Percentiles rank a stretch among this genome's conserved stretches.
Evolutionary conservation across 805 yeast species (phyloP).

Genomic region (Geotrichum ghanense): DNA sequence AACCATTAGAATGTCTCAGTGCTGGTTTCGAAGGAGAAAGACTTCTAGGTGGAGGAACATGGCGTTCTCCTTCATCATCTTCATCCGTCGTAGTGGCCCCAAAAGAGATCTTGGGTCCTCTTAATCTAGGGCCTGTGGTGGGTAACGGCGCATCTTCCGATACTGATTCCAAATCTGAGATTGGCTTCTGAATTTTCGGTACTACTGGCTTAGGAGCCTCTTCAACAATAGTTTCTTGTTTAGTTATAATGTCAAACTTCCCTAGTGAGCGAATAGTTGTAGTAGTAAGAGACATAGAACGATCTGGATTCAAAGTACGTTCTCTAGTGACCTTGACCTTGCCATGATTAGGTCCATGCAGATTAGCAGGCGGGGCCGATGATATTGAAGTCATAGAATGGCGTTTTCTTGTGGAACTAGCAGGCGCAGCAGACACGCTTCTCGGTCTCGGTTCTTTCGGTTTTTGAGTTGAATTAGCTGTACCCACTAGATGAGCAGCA

Average conservation of each 20-base stretch:
- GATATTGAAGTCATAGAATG: constrained; percentile 25
- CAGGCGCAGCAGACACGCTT: constrained; percentile 15
- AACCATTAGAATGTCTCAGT: constrained; percentile 14
- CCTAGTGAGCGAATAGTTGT: constrained; percentile 27
- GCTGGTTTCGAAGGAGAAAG: constrained; percentile 26
- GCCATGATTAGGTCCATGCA: constrained; percentile 5
- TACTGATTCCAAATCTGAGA: constrained; percentile 18
- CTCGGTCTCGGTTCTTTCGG: too few species aligned
- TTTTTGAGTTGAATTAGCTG: constrained; percentile 12
- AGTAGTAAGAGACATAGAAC: constrained; percentile 27
- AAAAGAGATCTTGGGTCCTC: not conserved
- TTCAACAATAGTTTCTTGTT: constrained; percentile 19
- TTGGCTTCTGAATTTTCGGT: constrained; percentile 4
- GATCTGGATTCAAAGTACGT: constrained; percentile 20
- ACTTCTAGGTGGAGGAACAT: constrained; percentile 19
- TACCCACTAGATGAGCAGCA: constrained; percentile 37
- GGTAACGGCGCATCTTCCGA: constrained; percentile 9
- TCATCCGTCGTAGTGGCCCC: not conserved
- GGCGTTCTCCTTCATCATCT: constrained; percentile 6
- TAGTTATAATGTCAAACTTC: constrained; percentile 25
- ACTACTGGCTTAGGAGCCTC: not conserved
- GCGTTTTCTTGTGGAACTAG: constrained; percentile 27
- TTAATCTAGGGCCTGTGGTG: not conserved
- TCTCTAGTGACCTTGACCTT: constrained; percentile 15
- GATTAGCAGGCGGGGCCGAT: constrained; percentile 8